A percentile compares a stretch with the other conserved stretches of the same genome.
Evolutionary conservation across 768 basidiomycete species (phyloP).

Genomic region (Lactifluus subvellereus): DNA sequence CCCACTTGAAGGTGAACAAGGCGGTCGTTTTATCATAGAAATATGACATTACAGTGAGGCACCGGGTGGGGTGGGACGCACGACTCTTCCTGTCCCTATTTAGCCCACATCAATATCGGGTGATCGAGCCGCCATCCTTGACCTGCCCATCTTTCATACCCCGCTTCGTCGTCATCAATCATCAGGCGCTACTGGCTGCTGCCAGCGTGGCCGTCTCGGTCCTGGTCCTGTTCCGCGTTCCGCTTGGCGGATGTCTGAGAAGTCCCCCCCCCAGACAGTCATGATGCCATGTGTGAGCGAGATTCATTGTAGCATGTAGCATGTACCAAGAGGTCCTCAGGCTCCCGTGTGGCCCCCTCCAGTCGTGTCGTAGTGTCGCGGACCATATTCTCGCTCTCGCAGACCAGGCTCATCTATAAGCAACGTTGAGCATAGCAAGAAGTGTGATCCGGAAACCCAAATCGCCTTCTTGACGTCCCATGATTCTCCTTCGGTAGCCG

Average conservation of each 20-base stretch:
- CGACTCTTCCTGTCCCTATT: too few species aligned
- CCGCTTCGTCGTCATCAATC: too few species aligned
- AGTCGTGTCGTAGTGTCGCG: slow-evolving; percentile 56
- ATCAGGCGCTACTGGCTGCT: too few species aligned
- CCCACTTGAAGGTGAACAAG: too few species aligned
- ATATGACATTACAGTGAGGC: too few species aligned
- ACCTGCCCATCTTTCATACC: too few species aligned
- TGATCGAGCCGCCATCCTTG: too few species aligned
- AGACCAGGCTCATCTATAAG: slow-evolving; percentile 33
- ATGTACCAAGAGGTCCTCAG: slow-evolving; percentile 65
- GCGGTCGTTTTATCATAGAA: too few species aligned
- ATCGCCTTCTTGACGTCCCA: slow-evolving; percentile 78
- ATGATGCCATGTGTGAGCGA: neutral
- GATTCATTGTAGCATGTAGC: slow-evolving; percentile 24
- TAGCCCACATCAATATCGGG: too few species aligned
- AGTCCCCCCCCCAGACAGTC: slow-evolving; percentile 14
- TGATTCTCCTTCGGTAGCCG: slow-evolving; percentile 51
- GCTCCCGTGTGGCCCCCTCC: slow-evolving; percentile 53
- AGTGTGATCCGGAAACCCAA: slow-evolving; percentile 25
- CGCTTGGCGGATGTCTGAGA: too few species aligned
- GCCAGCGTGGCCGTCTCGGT: slow-evolving; percentile 26
- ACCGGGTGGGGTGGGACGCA: too few species aligned
- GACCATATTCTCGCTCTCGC: slow-evolving; percentile 81
- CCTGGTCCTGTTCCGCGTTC: slow-evolving; percentile 34
- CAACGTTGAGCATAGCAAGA: slow-evolving; percentile 10